Percentiles rank a stretch among this genome's conserved stretches.
Evolutionary conservation across 208 protist species (phyloP).

Genomic region (Trypanosoma cruzi): DNA sequence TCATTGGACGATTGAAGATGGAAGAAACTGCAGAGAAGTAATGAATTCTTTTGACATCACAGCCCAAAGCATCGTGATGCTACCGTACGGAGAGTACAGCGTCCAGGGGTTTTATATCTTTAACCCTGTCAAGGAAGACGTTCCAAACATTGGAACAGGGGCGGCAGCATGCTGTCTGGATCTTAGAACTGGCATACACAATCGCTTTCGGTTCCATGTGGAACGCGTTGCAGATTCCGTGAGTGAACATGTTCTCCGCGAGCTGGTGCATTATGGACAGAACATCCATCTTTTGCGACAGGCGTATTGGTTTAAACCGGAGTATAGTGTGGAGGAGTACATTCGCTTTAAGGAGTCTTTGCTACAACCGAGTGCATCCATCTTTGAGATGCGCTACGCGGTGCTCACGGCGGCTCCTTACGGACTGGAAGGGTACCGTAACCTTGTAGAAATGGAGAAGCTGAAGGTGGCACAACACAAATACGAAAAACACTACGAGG

Average conservation of each 20-base stretch:
- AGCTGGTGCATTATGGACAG: slow-evolving; percentile 86
- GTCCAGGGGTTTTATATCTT: slow-evolving; percentile 86
- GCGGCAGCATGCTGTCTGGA: slow-evolving; percentile 87
- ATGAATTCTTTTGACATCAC: slow-evolving; percentile 62
- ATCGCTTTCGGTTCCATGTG: slow-evolving; percentile 90
- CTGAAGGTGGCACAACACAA: slow-evolving; percentile 89
- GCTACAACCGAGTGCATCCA: slow-evolving; percentile 82
- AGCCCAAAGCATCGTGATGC: slow-evolving; percentile 64
- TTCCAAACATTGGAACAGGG: slow-evolving; percentile 82
- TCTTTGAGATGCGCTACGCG: slow-evolving; percentile 88
- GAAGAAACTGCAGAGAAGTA: slow-evolving; percentile 46
- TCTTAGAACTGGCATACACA: slow-evolving; percentile 89
- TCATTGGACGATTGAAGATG: slow-evolving; percentile 78
- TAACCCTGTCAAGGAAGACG: slow-evolving; percentile 63
- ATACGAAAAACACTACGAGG: slow-evolving; percentile 89
- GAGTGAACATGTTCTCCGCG: slow-evolving; percentile 82
- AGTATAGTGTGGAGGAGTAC: slow-evolving; percentile 92
- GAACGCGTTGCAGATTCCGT: slow-evolving; percentile 88
- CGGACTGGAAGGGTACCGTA: slow-evolving; percentile 66
- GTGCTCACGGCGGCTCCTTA: slow-evolving; percentile 64
- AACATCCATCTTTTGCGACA: slow-evolving; percentile 85
- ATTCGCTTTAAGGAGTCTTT: slow-evolving; percentile 90
- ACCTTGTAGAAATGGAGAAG: slow-evolving; percentile 88
- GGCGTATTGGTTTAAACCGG: slow-evolving; percentile 83
- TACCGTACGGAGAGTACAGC: slow-evolving; percentile 85